Percentiles rank a stretch among this genome's conserved stretches.
Conservation (phyloP, 1,284 basidiomycete species). For the Wallemia hederae region DNA sequence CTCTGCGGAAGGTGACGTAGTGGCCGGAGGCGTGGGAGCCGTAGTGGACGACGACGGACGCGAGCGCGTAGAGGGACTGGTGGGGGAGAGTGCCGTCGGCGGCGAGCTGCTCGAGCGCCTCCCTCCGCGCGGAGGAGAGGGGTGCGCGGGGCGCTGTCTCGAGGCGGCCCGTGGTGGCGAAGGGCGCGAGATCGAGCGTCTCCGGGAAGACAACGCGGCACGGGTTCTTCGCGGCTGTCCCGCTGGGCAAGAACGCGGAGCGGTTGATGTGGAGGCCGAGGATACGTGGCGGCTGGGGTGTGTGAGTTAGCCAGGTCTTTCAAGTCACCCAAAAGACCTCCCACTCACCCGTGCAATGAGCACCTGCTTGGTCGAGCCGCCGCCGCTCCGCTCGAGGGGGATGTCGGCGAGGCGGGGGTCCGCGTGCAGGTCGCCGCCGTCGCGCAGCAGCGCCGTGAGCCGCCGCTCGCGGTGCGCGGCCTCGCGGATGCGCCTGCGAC, state of each 20-base stretch:
- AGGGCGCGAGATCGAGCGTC: conserved; percentile 53
- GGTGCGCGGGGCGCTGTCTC: conserved; percentile 5
- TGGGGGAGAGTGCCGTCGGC: background rate
- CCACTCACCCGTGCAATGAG: conserved; percentile 47
- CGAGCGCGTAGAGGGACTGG: conserved; percentile 8
- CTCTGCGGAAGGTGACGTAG: conserved; percentile 11
- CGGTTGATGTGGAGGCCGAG: conserved; percentile 63
- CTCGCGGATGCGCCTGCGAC: conserved; percentile 20
- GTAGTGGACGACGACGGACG: conserved; percentile 11
- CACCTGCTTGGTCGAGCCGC: conserved; percentile 51
- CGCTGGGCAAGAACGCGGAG: conserved; percentile 36
- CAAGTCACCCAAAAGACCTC: background rate
- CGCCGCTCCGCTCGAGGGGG: conserved; percentile 33
- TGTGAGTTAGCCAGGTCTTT: conserved; percentile 4
- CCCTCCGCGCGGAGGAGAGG: conserved; percentile 4
- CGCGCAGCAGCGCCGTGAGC: conserved; percentile 33
- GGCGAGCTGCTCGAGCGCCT: background rate
- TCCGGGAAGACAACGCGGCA: conserved; percentile 53
- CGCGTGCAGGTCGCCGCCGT: conserved; percentile 38
- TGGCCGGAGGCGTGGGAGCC: conserved; percentile 12
- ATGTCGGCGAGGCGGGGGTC: conserved; percentile 42
- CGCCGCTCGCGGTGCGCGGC: conserved; percentile 29
- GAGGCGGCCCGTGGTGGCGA: conserved; percentile 43
- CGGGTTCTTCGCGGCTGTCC: conserved; percentile 46
- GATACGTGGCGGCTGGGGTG: conserved; percentile 38